Percentiles rank a stretch among this genome's conserved stretches.
phyloP scores from a whole-genome alignment of 148 eudicot genomes.

The Polygonum maritimum region DNA sequence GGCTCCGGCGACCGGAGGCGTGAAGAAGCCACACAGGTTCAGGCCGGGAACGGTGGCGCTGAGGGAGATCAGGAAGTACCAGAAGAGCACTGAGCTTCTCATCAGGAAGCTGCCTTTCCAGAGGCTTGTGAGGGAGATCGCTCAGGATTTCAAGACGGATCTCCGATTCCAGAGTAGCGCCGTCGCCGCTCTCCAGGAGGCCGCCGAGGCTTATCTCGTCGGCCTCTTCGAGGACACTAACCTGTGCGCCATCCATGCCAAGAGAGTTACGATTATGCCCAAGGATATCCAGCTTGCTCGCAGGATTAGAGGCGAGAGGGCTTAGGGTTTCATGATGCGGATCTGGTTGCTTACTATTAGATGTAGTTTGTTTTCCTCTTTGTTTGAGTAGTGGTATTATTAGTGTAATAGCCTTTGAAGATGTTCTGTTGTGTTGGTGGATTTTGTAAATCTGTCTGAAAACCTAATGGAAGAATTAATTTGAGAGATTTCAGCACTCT shows the following conservation, averaged over 20 bases:
- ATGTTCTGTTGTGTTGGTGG: background rate
- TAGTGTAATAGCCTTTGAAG: background rate
- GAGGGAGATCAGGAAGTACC: slow-evolving; percentile 11
- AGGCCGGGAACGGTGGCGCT: slow-evolving; percentile 10
- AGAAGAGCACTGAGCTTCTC: slow-evolving; percentile 6
- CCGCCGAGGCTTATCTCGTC: slow-evolving; percentile 6
- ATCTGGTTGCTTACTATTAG: background rate
- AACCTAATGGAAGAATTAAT: background rate
- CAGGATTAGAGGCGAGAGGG: slow-evolving; percentile 8
- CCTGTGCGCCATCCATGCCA: slow-evolving; percentile 5
- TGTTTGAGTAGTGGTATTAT: background rate
- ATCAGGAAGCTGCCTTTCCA: slow-evolving; percentile 9
- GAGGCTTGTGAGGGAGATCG: slow-evolving; percentile 9
- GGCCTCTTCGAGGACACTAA: slow-evolving; percentile 9
- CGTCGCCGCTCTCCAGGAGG: slow-evolving; percentile 7
- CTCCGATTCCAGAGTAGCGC: slow-evolving; percentile 9
- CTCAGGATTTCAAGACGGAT: slow-evolving; percentile 9
- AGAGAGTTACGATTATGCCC: slow-evolving; percentile 9
- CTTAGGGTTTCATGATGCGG: background rate
- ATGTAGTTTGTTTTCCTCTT: background rate
- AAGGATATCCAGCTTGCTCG: slow-evolving; percentile 11
- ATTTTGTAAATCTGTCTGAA: background rate
- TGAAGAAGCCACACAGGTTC: slow-evolving; percentile 11
- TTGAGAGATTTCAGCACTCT: background rate
- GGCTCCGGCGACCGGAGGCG: slow-evolving; percentile 9